These are phyloP conservation scores for Hysterium pulicare DNA, from an alignment of 2,329 filamentous ascomycete genomes.

Conservation along the genomic window DNA sequence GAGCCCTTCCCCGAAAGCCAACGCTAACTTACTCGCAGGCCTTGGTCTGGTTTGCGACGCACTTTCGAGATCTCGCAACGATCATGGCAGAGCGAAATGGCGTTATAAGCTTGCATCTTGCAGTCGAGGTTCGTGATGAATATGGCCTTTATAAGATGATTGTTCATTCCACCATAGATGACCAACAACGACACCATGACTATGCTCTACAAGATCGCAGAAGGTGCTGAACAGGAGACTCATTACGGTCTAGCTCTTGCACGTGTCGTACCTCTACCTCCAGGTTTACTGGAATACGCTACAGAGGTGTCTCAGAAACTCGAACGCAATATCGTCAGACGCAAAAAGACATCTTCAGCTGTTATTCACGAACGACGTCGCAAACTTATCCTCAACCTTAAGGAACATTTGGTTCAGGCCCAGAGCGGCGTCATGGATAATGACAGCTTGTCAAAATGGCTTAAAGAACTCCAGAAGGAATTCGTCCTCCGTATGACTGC, in stretches of 20 bases:
- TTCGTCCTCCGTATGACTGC: constrained; percentile 70
- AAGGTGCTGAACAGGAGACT: constrained; percentile 66
- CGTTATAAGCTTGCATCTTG: constrained; percentile 78
- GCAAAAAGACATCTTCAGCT: constrained; percentile 57
- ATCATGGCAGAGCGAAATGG: constrained; percentile 73
- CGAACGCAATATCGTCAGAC: constrained; percentile 55
- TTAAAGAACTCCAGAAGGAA: constrained; percentile 67
- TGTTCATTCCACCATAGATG: constrained; percentile 20
- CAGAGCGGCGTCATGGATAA: constrained; percentile 63
- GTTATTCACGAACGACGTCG: constrained; percentile 61
- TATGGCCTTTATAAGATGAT: neutral
- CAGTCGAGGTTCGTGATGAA: constrained; percentile 58
- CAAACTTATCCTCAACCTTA: constrained; percentile 69
- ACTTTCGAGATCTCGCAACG: constrained; percentile 78
- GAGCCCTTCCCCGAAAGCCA: too few species aligned
- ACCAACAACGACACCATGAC: constrained; percentile 62
- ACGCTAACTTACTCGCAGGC: constrained; percentile 43
- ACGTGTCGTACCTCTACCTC: constrained; percentile 68
- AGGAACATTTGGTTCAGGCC: constrained; percentile 69
- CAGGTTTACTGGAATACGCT: constrained; percentile 64
- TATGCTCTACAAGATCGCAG: constrained; percentile 82
- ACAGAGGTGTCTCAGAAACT: constrained; percentile 63
- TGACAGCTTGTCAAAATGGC: constrained; percentile 59
- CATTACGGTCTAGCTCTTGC: constrained; percentile 86
- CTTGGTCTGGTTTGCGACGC: constrained; percentile 88